These are phyloP conservation scores for Nothophoma quercina DNA, from an alignment of 2,329 filamentous ascomycete genomes.

Conservation along the genomic window DNA sequence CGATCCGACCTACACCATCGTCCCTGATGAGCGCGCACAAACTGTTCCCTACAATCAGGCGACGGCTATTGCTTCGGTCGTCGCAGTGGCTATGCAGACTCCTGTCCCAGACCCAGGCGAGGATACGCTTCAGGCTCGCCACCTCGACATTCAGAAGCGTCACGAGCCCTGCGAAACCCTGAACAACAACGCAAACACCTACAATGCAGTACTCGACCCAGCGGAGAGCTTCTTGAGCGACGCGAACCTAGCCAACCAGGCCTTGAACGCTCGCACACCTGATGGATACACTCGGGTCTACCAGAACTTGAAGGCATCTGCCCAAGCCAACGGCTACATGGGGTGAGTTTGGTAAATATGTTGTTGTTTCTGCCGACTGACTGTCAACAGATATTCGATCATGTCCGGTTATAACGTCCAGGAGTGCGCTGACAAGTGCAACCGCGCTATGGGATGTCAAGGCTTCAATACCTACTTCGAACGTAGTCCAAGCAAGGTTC, in stretches of 20 bases:
- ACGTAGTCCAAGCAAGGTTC: neutral
- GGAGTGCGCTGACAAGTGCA: neutral
- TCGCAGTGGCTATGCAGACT: neutral
- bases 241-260: neutral
- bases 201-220: conserved; percentile 2
- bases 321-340: conserved; percentile 2
- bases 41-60: conserved; percentile 1
- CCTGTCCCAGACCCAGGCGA: neutral
- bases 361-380: neutral
- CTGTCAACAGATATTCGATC: neutral
- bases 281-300: conserved; percentile 1
- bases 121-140: neutral
- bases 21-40: conserved; percentile 3
- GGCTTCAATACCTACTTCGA: conserved; percentile 12
- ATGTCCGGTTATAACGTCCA: conserved; percentile 5
- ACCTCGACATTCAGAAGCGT: too few relatives aligned
- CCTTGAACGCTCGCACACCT: neutral
- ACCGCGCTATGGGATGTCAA: neutral
- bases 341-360: neutral
- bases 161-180: neutral
- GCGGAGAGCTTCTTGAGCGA: neutral
- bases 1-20: neutral
- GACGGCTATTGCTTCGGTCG: neutral
- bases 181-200: neutral
- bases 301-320: neutral